These are phyloP conservation scores for Penicillium brasilianum DNA, from an alignment of 2,329 filamentous ascomycete species.

Conservation along the genomic window DNA sequence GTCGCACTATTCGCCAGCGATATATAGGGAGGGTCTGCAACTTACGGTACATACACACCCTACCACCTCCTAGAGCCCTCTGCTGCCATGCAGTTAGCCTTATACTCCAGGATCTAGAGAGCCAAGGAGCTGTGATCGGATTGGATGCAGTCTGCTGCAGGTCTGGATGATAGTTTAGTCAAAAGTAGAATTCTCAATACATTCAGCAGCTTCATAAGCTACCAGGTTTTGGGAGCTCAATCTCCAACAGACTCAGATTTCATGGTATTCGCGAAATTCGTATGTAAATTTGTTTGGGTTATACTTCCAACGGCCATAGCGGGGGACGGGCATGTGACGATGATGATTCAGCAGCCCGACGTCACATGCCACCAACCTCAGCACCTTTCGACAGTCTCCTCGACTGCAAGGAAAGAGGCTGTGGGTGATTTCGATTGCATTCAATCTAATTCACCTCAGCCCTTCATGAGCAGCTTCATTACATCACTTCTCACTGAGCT, in stretches of 20 bases:
- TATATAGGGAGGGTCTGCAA: too few relatives aligned
- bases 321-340: constrained; percentile 24
- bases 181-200: constrained; percentile 5
- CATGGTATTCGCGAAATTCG: neutral
- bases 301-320: neutral
- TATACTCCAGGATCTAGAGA: neutral
- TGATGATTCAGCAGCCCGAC: constrained; percentile 32
- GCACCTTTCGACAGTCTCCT: neutral
- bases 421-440: constrained; percentile 14
- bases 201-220: neutral
- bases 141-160: constrained; percentile 12
- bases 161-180: neutral
- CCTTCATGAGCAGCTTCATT: constrained; percentile 53
- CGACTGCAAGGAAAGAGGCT: neutral
- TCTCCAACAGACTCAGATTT: neutral
- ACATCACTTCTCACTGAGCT: constrained; percentile 51
- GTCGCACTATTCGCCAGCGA: neutral
- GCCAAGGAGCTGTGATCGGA: constrained; percentile 1
- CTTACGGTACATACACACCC: neutral
- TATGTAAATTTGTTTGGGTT: neutral
- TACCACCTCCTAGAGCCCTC: neutral
- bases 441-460: constrained; percentile 29
- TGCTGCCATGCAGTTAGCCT: neutral
- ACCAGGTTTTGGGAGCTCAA: neutral
- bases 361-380: constrained; percentile 21